These are phyloP conservation scores for Diutina pseudorugosa DNA, from an alignment of 1,139 yeast genomes.

Conservation along the genomic window DNA sequence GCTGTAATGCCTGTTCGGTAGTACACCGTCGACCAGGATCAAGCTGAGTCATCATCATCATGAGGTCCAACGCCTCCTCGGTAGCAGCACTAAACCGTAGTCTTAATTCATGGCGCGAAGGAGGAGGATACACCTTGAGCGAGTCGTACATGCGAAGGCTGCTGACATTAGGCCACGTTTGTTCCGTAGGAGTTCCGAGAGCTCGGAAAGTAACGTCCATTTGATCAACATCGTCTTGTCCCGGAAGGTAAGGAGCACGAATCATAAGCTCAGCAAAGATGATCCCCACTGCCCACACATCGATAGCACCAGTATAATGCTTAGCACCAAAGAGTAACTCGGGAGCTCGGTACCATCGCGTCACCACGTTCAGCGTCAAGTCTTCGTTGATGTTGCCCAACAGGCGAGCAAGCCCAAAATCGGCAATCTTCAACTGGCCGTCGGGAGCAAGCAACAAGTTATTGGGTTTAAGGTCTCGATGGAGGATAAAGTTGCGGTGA, in stretches of 20 bases:
- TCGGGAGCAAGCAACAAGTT: conserved; percentile 73
- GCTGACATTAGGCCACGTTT: conserved; percentile 84
- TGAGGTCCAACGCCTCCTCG: conserved; percentile 67
- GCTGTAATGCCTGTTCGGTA: conserved; percentile 52
- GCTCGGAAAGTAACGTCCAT: conserved; percentile 87
- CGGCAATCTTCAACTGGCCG: conserved; percentile 86
- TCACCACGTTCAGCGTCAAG: conserved; percentile 86
- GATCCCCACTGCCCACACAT: conserved; percentile 89
- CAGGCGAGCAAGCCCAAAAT: conserved; percentile 90
- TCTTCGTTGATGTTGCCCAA: conserved; percentile 70
- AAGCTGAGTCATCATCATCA: conserved; percentile 62
- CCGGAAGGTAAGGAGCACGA: conserved; percentile 90
- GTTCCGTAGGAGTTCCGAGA: conserved; percentile 90
- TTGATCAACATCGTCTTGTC: conserved; percentile 82
- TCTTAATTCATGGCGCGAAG: conserved; percentile 70
- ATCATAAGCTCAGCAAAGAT: conserved; percentile 96
- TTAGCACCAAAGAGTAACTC: conserved; percentile 82
- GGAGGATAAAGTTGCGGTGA: conserved; percentile 81
- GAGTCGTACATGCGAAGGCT: conserved; percentile 66
- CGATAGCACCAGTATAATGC: conserved; percentile 81
- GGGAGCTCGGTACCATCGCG: conserved; percentile 96
- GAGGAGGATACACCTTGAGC: conserved; percentile 67
- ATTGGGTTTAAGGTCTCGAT: conserved; percentile 80
- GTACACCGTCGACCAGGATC: conserved; percentile 69
- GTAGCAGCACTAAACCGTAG: conserved; percentile 88